Conservation (phyloP, 768 basidiomycete genomes). For the Galerina sulciceps region DNA sequence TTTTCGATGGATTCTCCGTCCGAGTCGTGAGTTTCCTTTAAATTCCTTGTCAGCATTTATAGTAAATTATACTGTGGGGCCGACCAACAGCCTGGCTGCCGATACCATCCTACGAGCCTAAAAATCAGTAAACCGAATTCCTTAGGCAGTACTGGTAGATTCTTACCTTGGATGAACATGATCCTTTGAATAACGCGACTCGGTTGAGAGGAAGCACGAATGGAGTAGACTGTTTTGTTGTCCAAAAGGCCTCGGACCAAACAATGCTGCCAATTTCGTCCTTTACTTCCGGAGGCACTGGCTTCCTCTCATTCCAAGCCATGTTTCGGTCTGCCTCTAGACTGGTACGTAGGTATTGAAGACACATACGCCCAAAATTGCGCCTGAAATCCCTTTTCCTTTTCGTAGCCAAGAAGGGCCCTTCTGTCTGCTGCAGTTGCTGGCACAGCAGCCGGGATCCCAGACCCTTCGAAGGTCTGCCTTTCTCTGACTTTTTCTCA, state of each 20-base stretch:
- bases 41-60: too few species aligned
- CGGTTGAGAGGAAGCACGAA: too few species aligned
- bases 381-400: neutral
- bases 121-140: too few species aligned
- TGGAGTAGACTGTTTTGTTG: too few species aligned
- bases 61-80: too few species aligned
- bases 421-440: constrained; percentile 37
- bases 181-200: too few species aligned
- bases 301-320: neutral
- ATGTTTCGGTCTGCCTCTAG: constrained; percentile 40
- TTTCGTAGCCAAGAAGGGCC: constrained; percentile 36
- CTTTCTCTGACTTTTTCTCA: neutral
- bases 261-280: constrained; percentile 27
- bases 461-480: constrained; percentile 30
- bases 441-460: constrained; percentile 33
- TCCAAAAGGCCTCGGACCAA: constrained; percentile 20
- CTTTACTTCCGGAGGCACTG: constrained; percentile 23
- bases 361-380: neutral
- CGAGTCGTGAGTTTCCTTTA: too few species aligned
- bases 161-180: too few species aligned
- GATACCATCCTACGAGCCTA: too few species aligned
- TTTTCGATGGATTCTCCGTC: too few species aligned
- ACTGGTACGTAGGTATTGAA: constrained; percentile 24
- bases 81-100: too few species aligned
- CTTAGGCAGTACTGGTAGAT: too few species aligned